A percentile compares a stretch with the other conserved stretches of the same genome.
Evolutionary conservation across 1,284 basidiomycete genomes (phyloP).

Genomic region (Ustilago sp.): DNA sequence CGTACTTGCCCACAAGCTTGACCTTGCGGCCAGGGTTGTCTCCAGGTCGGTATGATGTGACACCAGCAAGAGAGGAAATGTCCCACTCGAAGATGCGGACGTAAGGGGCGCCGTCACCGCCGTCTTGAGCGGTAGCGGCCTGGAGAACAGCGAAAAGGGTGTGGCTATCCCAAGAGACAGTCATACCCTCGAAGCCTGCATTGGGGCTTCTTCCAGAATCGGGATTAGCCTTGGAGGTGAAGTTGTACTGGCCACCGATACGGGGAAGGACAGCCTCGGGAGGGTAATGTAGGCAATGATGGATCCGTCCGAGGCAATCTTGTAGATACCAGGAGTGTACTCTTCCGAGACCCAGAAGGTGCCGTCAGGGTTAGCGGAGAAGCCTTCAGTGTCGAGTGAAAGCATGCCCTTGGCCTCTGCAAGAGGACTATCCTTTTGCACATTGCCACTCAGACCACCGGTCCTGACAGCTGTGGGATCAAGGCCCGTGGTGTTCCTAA

Average conservation of each 20-base stretch:
- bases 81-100: constrained; percentile 43
- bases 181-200: constrained; percentile 78
- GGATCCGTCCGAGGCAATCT: constrained; percentile 72
- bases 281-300: constrained; percentile 75
- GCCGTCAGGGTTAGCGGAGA: constrained; percentile 75
- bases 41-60: constrained; percentile 64
- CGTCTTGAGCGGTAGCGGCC: constrained; percentile 76
- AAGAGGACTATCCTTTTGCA: constrained; percentile 56
- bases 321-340: constrained; percentile 79
- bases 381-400: constrained; percentile 76
- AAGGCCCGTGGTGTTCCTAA: constrained; percentile 75
- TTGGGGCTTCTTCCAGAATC: constrained; percentile 70
- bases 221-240: constrained; percentile 74
- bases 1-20: constrained; percentile 73
- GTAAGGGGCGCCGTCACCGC: constrained; percentile 68
- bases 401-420: constrained; percentile 70
- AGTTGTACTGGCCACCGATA: constrained; percentile 73
- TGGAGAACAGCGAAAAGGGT: constrained; percentile 77
- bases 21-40: constrained; percentile 65
- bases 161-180: constrained; percentile 73
- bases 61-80: constrained; percentile 27
- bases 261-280: constrained; percentile 74
- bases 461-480: constrained; percentile 74
- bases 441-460: constrained; percentile 54
- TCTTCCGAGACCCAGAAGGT: constrained; percentile 74